phyloP scores from a whole-genome alignment of 2,329 filamentous ascomycete species.

The Phaeosphaeria sp. region DNA sequence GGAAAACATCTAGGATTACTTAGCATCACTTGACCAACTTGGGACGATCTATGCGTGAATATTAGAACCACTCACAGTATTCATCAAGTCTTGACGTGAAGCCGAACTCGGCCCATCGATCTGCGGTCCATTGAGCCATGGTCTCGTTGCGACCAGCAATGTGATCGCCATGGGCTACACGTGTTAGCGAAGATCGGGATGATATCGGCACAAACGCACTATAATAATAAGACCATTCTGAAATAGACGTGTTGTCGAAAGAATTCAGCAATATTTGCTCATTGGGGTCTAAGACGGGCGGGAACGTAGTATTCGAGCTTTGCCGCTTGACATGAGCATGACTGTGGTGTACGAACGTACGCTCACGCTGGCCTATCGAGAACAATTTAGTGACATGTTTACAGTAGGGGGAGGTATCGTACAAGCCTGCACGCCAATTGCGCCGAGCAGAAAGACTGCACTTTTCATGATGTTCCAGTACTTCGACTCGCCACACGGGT shows the following conservation, averaged over 20 bases:
- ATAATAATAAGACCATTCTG: constrained; percentile 48
- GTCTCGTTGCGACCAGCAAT: constrained; percentile 43
- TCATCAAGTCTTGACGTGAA: constrained; percentile 47
- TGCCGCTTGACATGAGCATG: constrained; percentile 38
- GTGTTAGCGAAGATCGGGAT: constrained; percentile 11
- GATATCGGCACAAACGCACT: constrained; percentile 21
- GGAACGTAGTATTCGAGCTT: constrained; percentile 31
- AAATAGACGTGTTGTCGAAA: constrained; percentile 50
- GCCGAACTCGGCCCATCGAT: constrained; percentile 44
- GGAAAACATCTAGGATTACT: constrained; percentile 35
- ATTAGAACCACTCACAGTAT: constrained; percentile 32
- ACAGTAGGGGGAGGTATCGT: too few species aligned
- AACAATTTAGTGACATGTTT: too few species aligned
- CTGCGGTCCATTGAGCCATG: constrained; percentile 50
- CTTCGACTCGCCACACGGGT: constrained; percentile 7
- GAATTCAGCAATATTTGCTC: constrained; percentile 50
- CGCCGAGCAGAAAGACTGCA: constrained; percentile 31
- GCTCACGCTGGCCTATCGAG: constrained; percentile 45
- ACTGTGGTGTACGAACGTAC: constrained; percentile 26
- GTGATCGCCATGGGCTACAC: constrained; percentile 40
- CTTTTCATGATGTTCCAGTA: constrained; percentile 31
- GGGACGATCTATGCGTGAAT: not conserved
- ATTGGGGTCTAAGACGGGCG: constrained; percentile 42
- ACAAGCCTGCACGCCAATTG: constrained; percentile 42
- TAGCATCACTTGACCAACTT: not conserved